Base-by-base conservation (phyloP, 2,329 filamentous ascomycete species). In the Phaeosphaeria sp. region DNA sequence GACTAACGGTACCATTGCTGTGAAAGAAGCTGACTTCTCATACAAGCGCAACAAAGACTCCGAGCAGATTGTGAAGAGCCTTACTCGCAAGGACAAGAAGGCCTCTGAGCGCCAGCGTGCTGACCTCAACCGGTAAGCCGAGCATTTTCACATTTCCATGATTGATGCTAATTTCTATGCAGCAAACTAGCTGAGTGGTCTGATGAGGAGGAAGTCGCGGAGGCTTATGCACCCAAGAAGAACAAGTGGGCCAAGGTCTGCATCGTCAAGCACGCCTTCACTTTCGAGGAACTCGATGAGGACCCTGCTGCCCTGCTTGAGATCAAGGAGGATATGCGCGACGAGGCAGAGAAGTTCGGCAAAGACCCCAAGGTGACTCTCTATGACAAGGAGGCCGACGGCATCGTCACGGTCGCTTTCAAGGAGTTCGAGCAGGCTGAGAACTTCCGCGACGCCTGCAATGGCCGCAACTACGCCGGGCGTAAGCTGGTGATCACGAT, bases 101-200 rank as follows among this genome's bases (percentile, higher is more conserved):
- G 96, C 96, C 80, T 91, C 96, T 58, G 96, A 96, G 74, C 90
- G 89, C 77, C 93, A 93, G 78, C 94, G 92, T 0, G 91, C 97
- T 76, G 95, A 94, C 75, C 83, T 98, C 68, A 92, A 94, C 64
- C 83, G 77, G 85, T 86, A 71, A 54, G 80, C 67, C 21, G 1
- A 9, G 42, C 13, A 17, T 15, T 30, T 43, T 25, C 17, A 6
- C 30, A 24, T 36, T 6, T 11, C 15, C 20, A 22, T 11, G 18
- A 8, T 39, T 1, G 9, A 2, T 27, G 20, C 64, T 68, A 53
- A 71, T 25, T 15, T 1, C 15, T 2, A 2, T 25, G 54, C 70
- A 94, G 92, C 49, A 93, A 94, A 79, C 86, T 98, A 33, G 91
- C 93, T 3, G 93, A 98, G 77, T 99, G 95, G 95, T 91, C 92